Percentiles rank a stretch among this genome's conserved stretches.
These are phyloP conservation scores for Boletus huronensis DNA, from an alignment of 768 basidiomycete genomes.

Conservation along the genomic window DNA sequence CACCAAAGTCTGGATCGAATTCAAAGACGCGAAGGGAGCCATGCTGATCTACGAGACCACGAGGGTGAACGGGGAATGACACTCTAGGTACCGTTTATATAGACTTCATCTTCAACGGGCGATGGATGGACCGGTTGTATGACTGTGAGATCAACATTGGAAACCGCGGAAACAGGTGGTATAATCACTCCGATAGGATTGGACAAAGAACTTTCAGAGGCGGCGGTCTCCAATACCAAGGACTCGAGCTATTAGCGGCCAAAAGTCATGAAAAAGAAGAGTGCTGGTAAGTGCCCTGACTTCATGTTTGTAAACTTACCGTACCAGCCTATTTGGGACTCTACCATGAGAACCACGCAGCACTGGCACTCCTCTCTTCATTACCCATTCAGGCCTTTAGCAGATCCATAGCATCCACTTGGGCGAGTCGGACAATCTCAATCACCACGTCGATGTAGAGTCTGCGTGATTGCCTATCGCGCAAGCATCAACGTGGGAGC, in stretches of 20 bases:
- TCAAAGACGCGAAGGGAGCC: neutral
- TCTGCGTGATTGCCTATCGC: neutral
- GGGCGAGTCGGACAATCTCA: too few species aligned
- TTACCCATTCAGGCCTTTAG: neutral
- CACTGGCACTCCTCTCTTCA: neutral
- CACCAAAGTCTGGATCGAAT: neutral
- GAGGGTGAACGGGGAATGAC: neutral
- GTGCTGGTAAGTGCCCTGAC: neutral
- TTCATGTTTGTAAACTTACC: neutral
- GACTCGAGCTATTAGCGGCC: neutral
- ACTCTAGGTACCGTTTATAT: neutral
- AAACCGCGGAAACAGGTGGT: neutral
- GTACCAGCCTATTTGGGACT: neutral
- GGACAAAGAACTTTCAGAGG: neutral
- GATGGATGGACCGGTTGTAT: neutral
- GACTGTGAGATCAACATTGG: neutral
- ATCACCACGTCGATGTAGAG: neutral
- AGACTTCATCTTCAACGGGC: neutral
- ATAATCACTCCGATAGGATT: neutral
- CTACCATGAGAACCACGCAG: neutral
- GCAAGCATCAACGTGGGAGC: neutral
- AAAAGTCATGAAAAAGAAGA: neutral
- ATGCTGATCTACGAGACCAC: neutral
- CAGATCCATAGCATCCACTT: neutral
- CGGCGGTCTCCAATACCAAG: neutral